Conservation (phyloP, 1,284 basidiomycete species). For the Trametes polyzona region DNA sequence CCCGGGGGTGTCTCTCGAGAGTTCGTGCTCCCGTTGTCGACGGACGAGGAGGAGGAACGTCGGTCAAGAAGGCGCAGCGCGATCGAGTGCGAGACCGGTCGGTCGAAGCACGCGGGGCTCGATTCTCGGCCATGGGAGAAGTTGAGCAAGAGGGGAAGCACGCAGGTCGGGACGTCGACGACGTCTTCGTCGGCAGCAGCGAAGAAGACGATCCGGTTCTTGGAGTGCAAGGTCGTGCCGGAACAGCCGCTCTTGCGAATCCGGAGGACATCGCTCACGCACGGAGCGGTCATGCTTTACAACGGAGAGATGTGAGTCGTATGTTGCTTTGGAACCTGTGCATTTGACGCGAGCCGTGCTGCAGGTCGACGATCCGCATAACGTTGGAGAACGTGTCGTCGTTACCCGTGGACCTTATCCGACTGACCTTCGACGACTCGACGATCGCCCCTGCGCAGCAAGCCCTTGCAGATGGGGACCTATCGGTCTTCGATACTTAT, state of each 20-base stretch:
- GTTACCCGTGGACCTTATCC: constrained; percentile 84
- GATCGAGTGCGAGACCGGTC: constrained; percentile 63
- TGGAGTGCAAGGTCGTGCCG: constrained; percentile 81
- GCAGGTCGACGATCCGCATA: constrained; percentile 79
- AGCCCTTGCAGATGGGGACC: constrained; percentile 76
- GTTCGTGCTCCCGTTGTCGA: constrained; percentile 78
- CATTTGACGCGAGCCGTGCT: not conserved
- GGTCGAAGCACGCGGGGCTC: constrained; percentile 74
- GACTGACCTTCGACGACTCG: constrained; percentile 88
- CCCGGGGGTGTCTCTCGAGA: constrained; percentile 74
- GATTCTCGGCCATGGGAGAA: constrained; percentile 66
- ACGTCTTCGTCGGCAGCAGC: constrained; percentile 40
- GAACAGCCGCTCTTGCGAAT: constrained; percentile 88
- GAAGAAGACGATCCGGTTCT: constrained; percentile 47
- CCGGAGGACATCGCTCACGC: constrained; percentile 83
- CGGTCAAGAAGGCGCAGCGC: constrained; percentile 59
- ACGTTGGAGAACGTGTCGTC: constrained; percentile 88
- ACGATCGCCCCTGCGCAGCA: constrained; percentile 78
- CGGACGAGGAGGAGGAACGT: constrained; percentile 72
- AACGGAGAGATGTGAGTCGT: constrained; percentile 80
- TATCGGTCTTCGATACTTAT: constrained; percentile 85
- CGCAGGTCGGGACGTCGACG: constrained; percentile 33
- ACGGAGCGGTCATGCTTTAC: constrained; percentile 92
- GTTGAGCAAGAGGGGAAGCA: constrained; percentile 44
- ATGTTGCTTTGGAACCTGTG: too few relatives aligned